Base-by-base conservation (phyloP, 768 basidiomycete genomes). In the Solioccasus polychromus region DNA sequence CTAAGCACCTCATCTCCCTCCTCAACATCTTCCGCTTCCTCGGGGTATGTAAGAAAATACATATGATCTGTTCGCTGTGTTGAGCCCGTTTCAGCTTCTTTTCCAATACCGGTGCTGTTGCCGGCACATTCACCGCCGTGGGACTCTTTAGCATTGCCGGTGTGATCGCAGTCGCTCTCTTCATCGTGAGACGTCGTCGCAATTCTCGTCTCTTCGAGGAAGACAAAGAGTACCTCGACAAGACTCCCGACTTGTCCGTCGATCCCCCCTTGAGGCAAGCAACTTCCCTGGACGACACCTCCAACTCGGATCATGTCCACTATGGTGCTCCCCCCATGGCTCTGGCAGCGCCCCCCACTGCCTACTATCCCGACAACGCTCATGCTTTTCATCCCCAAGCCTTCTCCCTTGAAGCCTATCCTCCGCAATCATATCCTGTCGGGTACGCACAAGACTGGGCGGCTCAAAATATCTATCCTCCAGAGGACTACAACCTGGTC, bases 21-120 rank as follows among this genome's bases (percentile, higher is more conserved):
- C 8, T 11, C 55, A 24, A 46, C 53, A 8, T 10, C 54, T 0
- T 35, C 63, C 24, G 45, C 64, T 31, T 50, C 63, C 30, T 44
- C 52, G 11, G 40, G 59, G 61, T 68, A 44, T 19, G 59, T 48
- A 17, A 10, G n/a, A n/a, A n/a, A n/a, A n/a, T n/a, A n/a, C n/a
- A n/a, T n/a, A n/a, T n/a, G n/a, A n/a, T n/a, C n/a, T n/a, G n/a
- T n/a, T n/a, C n/a, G n/a, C n/a, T n/a, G n/a, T n/a, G n/a, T 24
- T 51, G 34, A 53, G 1, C 26, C 23, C 20, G 1, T 34, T 17
- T 19, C 42, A 77, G 77, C 47, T 78, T 78, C 67, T 70, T 75
- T 52, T 51, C 65, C 36, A 70, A 74, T 51, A 73, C 68, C 40
- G 71, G 67, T 28, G 77, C 73, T 0, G 72, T 76, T 17, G 77